Percentiles rank a stretch among this genome's conserved stretches.
These are phyloP conservation scores for Tulasnella sp. DNA, from an alignment of 768 basidiomycete genomes.

Conservation along the genomic window DNA sequence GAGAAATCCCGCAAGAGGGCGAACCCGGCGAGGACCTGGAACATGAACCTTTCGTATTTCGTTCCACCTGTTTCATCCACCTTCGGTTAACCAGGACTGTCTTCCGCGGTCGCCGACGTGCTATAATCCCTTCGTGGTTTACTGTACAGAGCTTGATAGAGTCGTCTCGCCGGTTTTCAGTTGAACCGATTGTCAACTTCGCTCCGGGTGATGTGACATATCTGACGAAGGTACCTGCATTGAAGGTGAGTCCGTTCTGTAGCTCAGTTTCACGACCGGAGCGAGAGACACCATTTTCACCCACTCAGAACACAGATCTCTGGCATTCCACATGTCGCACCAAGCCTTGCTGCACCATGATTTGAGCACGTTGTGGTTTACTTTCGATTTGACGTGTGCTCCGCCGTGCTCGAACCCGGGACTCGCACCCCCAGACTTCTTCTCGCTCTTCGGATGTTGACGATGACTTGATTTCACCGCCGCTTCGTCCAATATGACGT, in stretches of 20 bases:
- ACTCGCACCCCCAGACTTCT: background rate
- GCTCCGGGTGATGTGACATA: constrained; percentile 58
- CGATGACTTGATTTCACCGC: constrained; percentile 33
- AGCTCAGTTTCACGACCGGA: background rate
- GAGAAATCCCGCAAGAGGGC: constrained; percentile 84
- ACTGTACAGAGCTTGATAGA: constrained; percentile 10
- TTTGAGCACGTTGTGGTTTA: constrained; percentile 56
- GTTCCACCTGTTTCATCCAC: background rate
- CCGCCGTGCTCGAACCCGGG: background rate
- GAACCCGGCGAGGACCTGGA: constrained; percentile 81
- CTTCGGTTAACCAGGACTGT: background rate
- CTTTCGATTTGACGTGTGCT: constrained; percentile 25
- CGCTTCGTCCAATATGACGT: constrained; percentile 40
- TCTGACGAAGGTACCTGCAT: constrained; percentile 64
- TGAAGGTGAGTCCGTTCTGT: too few relatives aligned
- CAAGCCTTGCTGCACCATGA: constrained; percentile 74
- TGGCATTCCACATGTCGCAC: constrained; percentile 65
- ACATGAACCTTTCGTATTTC: constrained; percentile 33
- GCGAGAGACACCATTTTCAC: constrained; percentile 22
- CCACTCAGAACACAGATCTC: constrained; percentile 64
- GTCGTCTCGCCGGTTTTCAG: background rate
- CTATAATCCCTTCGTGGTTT: background rate
- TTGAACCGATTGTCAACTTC: constrained; percentile 45
- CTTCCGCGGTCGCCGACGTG: background rate
- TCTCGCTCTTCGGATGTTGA: constrained; percentile 23